Evolutionary conservation across 2,329 filamentous ascomycete species (phyloP), one percentile per base, ranked within the genome.

Genomic region (Akanthomyces muscarius): DNA sequence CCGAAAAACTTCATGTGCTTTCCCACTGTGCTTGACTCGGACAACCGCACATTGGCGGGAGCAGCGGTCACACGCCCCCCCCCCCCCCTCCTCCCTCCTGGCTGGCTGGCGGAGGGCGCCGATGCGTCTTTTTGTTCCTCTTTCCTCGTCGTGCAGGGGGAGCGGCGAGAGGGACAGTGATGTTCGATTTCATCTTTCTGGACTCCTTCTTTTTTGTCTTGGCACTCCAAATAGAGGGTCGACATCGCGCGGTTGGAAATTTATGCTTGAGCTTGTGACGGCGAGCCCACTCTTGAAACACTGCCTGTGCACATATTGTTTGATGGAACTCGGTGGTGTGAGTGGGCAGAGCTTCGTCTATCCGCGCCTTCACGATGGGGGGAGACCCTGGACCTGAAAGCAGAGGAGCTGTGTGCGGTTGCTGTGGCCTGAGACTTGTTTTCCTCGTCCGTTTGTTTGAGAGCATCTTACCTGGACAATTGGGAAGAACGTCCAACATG

Each of bases 221-320:
- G 42, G 54, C 54, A 13, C 36, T 36, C 14, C 23, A 33, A 25
- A 36, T 30, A 38, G 25, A 21, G 25, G 10, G 25, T 33, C 28
- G 50, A 36, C 18, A 38, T 16, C 18, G 16, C 50, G 18, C 33
- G 30, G 21, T 18, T 41, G 23, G 13, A 36, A 53, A 55, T 28
- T 42, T 30, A 55, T 30, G 53, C 53, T 42, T 11, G 53, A 55
- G 36, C 53, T 44, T 30, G 53, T 55, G 53, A 55, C 36, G 53
- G 16, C 33, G 5, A 33, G 21, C 23, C 44, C 56, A 51, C 56
- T 30, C 44, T 48, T 50, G 45, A 47, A 59, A 50, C 44, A 47
- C 33, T 38, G n/a, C 55, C 42, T 48, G 38, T 41, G 55, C 28
- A 30, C 28, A 23, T 4, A 38, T 18, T n/a, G 28, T 33, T 41